phyloP scores from a whole-genome alignment of 148 eudicot genomes.

The Persicaria maculosa region DNA sequence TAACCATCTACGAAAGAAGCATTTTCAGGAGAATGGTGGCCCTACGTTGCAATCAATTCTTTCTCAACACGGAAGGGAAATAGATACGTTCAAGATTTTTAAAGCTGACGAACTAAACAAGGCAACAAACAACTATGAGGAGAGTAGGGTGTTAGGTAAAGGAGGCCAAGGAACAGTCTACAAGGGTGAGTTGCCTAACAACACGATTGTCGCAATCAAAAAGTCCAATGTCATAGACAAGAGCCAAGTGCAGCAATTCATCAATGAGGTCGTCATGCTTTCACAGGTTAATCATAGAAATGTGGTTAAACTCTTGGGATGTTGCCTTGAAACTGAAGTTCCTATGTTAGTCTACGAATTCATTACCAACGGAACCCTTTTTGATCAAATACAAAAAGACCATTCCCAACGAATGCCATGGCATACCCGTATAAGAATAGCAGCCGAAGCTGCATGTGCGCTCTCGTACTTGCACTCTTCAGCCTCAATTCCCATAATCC shows the following conservation, averaged over 20 bases:
- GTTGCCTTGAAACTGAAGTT: slow-evolving; percentile 7
- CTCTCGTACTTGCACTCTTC: slow-evolving; percentile 7
- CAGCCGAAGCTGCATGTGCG: slow-evolving; percentile 3
- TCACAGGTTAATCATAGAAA: background rate
- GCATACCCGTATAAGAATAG: background rate
- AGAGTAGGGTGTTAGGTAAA: background rate
- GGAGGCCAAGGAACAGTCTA: background rate
- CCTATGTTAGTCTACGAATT: slow-evolving; percentile 8
- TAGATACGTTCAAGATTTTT: background rate
- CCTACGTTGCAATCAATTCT: background rate
- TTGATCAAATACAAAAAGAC: background rate
- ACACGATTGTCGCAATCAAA: background rate
- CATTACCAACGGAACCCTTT: slow-evolving; percentile 1
- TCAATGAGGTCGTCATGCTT: slow-evolving; percentile 6
- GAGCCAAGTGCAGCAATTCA: slow-evolving; percentile 8
- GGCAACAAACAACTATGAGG: slow-evolving; percentile 8
- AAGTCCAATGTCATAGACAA: slow-evolving; percentile 3
- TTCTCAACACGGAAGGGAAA: background rate
- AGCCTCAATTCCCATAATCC: slow-evolving; percentile 6
- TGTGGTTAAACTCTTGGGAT: slow-evolving; percentile 10
- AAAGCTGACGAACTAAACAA: background rate
- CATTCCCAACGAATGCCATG: background rate
- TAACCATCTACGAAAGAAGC: background rate
- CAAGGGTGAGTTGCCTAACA: no score
- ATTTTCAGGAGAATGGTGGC: background rate